Percentiles rank a stretch among this genome's conserved stretches.
Evolutionary conservation across 1,284 basidiomycete genomes (phyloP).

Genomic region (Abortiporus biennis): DNA sequence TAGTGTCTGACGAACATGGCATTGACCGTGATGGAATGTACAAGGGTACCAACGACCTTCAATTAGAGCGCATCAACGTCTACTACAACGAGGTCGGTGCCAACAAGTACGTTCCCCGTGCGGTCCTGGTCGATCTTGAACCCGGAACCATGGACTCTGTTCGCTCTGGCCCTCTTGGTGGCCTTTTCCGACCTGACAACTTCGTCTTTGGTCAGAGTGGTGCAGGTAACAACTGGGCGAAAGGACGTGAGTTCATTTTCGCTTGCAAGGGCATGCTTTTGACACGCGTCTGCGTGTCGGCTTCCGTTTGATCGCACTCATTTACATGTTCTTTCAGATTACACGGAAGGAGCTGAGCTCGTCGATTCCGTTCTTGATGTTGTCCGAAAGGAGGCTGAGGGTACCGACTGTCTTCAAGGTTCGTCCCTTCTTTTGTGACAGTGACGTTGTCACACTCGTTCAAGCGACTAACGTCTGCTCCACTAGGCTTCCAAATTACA

Average conservation of each 20-base stretch:
- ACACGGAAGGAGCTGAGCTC: slow-evolving; percentile 94
- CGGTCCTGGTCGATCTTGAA: slow-evolving; percentile 92
- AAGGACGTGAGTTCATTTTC: slow-evolving; percentile 67
- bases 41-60: slow-evolving; percentile 91
- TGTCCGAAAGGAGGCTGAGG: slow-evolving; percentile 86
- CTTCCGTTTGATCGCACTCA: slow-evolving; percentile 5
- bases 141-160: slow-evolving; percentile 97
- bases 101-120: slow-evolving; percentile 96
- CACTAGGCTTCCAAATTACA: slow-evolving; percentile 87
- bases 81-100: slow-evolving; percentile 91
- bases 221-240: slow-evolving; percentile 96
- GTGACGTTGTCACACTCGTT: slow-evolving; percentile 14
- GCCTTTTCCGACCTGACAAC: slow-evolving; percentile 93
- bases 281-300: slow-evolving; percentile 40
- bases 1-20: slow-evolving; percentile 96
- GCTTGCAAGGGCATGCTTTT: slow-evolving; percentile 3
- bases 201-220: slow-evolving; percentile 88
- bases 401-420: slow-evolving; percentile 91
- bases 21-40: slow-evolving; percentile 91
- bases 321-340: slow-evolving; percentile 46
- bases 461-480: slow-evolving; percentile 2
- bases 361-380: slow-evolving; percentile 91
- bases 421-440: slow-evolving; percentile 20
- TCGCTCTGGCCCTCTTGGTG: slow-evolving; percentile 78
- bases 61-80: slow-evolving; percentile 96